Evolutionary conservation across 148 eudicot species (phyloP).

Genomic region (Drosera capensis): DNA sequence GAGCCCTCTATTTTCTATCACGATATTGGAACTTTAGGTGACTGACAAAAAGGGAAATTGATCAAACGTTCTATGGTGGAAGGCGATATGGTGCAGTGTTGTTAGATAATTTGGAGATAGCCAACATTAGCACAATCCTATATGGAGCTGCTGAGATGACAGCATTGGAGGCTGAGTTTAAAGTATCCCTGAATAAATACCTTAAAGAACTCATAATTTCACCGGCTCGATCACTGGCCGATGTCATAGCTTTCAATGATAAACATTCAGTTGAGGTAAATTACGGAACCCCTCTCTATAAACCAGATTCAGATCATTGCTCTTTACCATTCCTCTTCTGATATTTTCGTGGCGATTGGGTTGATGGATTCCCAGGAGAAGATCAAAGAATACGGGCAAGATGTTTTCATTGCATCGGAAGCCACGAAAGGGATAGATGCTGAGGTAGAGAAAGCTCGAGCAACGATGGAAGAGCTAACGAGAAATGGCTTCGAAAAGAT

Average conservation of each 20-base stretch:
- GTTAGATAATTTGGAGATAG: conserved; percentile 27
- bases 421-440: conserved; percentile 24
- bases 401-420: conserved; percentile 18
- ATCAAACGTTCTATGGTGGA: neutral
- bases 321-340: too few species aligned
- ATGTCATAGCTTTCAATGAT: conserved; percentile 32
- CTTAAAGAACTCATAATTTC: conserved; percentile 20
- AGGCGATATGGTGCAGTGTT: conserved; percentile 33
- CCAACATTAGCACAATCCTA: conserved; percentile 18
- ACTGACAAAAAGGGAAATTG: neutral
- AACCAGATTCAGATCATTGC: too few species aligned
- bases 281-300: neutral
- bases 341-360: neutral
- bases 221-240: conserved; percentile 32
- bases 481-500: conserved; percentile 36
- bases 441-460: conserved; percentile 12
- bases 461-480: conserved; percentile 5
- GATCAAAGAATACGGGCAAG: conserved; percentile 26
- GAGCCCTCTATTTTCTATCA: neutral
- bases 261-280: conserved; percentile 10
- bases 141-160: conserved; percentile 7
- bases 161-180: conserved; percentile 34
- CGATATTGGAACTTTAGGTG: neutral
- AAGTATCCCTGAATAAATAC: conserved; percentile 27
- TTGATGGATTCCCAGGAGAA: conserved; percentile 22